Evolutionary conservation across 2,329 filamentous ascomycete species (phyloP).

Genomic region (Aureobasidium subglaciale): DNA sequence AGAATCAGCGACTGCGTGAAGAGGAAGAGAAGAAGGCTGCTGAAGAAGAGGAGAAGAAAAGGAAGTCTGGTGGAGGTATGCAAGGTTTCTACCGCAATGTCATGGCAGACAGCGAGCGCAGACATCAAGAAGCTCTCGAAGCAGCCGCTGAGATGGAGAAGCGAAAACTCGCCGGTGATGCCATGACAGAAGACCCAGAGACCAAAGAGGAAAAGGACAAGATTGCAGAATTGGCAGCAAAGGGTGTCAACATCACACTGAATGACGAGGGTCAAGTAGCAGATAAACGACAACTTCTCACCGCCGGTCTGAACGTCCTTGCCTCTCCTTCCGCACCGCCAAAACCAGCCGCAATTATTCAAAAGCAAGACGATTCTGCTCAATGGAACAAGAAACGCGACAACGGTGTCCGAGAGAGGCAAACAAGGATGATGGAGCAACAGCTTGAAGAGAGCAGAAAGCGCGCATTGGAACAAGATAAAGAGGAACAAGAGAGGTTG

Average conservation of each 20-base stretch:
- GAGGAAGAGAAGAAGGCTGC: conserved; percentile 63
- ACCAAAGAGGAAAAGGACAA: conserved; percentile 45
- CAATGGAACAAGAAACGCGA: conserved; percentile 22
- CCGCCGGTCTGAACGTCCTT: conserved; percentile 66
- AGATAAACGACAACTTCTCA: conserved; percentile 74
- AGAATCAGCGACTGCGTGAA: conserved; percentile 61
- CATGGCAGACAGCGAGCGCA: conserved; percentile 61
- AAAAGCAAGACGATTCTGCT: conserved; percentile 13
- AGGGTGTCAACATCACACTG: conserved; percentile 56
- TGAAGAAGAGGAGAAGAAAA: conserved; percentile 57
- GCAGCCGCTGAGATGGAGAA: conserved; percentile 47
- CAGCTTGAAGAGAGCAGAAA: conserved; percentile 70
- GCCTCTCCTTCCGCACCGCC: conserved; percentile 18
- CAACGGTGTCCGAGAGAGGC: conserved; percentile 61
- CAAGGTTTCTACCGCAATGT: conserved; percentile 70
- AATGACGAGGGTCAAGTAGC: conserved; percentile 80
- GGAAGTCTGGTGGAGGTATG: conserved; percentile 59
- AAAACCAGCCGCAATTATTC: conserved; percentile 4
- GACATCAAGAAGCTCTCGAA: conserved; percentile 62
- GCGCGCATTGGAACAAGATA: conserved; percentile 60
- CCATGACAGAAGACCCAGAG: conserved; percentile 23
- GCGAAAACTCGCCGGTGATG: conserved; percentile 22
- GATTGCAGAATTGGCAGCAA: conserved; percentile 61
- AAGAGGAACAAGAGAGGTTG: conserved; percentile 56
- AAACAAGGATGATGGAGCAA: conserved; percentile 70